phyloP scores from a whole-genome alignment of 176 grass and related monocot genomes.

The Puccinellia tenuiflora region DNA sequence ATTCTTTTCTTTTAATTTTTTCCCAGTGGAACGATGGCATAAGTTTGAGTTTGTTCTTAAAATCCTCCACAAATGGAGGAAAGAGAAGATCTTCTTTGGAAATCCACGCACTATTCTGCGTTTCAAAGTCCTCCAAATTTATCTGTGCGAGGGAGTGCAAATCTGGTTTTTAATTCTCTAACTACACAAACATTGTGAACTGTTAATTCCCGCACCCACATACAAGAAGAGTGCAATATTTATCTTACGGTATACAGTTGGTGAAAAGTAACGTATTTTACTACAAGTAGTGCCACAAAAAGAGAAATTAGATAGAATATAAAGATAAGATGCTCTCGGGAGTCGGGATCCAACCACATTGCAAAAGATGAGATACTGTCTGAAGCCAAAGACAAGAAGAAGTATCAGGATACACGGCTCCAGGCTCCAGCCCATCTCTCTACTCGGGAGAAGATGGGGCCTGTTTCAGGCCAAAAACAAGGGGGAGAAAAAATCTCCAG shows the following conservation, averaged over 20 bases:
- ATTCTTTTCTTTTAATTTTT: neutral
- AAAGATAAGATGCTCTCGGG: neutral
- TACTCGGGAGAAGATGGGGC: neutral
- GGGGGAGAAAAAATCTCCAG: neutral
- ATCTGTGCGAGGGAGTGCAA: neutral
- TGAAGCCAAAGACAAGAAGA: conserved; percentile 16
- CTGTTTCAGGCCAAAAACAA: neutral
- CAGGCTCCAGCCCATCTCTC: neutral
- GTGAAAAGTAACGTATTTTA: neutral
- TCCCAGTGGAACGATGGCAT: neutral
- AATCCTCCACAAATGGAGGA: neutral
- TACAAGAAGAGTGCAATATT: neutral
- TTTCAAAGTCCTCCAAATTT: neutral
- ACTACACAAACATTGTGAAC: neutral
- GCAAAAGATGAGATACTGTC: neutral
- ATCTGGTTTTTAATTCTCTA: neutral
- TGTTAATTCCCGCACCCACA: neutral
- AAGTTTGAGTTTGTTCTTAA: neutral
- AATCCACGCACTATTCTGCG: neutral
- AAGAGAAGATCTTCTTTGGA: neutral
- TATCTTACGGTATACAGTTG: neutral
- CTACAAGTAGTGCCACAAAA: neutral
- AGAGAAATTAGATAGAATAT: no score
- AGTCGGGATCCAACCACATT: neutral
- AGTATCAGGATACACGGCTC: neutral